These are phyloP conservation scores for Leptographium galeiforme DNA, from an alignment of 2,329 filamentous ascomycete genomes.

Conservation along the genomic window DNA sequence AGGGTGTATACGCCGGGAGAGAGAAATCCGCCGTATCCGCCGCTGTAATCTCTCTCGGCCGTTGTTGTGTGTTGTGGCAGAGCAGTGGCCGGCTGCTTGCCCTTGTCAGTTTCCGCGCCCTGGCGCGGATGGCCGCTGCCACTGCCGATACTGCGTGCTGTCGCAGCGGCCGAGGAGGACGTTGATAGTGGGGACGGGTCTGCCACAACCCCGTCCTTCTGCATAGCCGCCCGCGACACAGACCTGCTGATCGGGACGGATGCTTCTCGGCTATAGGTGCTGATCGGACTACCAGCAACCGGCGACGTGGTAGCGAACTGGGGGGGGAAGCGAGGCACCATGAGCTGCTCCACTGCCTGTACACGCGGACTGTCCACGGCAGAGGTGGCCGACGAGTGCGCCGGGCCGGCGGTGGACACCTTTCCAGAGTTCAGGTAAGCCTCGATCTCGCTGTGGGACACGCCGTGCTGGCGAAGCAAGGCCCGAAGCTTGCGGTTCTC, in stretches of 20 bases:
- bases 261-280: background rate
- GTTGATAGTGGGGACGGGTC: background rate
- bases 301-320: slow-evolving; percentile 13
- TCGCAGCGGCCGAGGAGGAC: background rate
- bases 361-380: background rate
- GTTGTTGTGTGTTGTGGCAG: background rate
- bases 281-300: background rate
- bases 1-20: background rate
- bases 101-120: background rate
- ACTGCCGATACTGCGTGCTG: background rate
- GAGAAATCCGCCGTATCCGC: background rate
- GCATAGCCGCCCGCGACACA: background rate
- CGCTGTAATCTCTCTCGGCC: background rate
- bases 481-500: slow-evolving; percentile 54
- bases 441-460: slow-evolving; percentile 41
- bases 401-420: background rate
- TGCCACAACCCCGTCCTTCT: background rate
- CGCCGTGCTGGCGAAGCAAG: slow-evolving; percentile 43
- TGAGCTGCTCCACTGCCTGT: slow-evolving; percentile 20
- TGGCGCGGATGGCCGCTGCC: background rate
- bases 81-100: background rate
- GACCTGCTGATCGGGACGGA: background rate
- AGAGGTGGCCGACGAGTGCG: background rate
- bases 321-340: slow-evolving; percentile 22
- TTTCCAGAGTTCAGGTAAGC: slow-evolving; percentile 18